A percentile compares a stretch with the other conserved stretches of the same genome.
phyloP scores from a whole-genome alignment of 2,329 filamentous ascomycete genomes.

The Achaetomium macrosporum region DNA sequence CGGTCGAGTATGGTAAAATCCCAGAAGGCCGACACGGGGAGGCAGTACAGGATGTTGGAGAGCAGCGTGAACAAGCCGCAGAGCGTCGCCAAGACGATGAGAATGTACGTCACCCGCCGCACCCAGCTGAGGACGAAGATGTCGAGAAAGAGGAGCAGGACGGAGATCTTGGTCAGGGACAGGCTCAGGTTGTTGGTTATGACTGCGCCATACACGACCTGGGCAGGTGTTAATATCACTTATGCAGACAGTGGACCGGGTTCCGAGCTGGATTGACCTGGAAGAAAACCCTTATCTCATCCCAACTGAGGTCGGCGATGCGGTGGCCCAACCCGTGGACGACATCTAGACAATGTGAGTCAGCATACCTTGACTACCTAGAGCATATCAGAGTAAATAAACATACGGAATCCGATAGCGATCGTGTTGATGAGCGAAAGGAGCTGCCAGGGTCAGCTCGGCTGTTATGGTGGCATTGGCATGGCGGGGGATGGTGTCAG shows the following conservation, averaged over 20 bases:
- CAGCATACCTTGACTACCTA: neutral
- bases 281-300: neutral
- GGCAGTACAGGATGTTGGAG: constrained; percentile 10
- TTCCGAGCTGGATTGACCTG: neutral
- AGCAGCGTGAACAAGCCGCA: constrained; percentile 1
- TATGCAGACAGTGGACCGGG: no score
- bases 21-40: constrained; percentile 9
- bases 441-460: neutral
- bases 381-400: neutral
- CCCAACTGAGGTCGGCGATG: neutral
- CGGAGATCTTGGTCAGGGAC: constrained; percentile 14
- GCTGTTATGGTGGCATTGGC: neutral
- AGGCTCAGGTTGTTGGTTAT: constrained; percentile 6
- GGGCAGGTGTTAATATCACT: neutral
- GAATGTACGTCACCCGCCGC: constrained; percentile 3
- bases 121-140: constrained; percentile 13
- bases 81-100: constrained; percentile 1
- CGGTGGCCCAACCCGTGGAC: constrained; percentile 9
- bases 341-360: constrained; percentile 2
- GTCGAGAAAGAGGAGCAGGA: constrained; percentile 15
- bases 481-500: neutral
- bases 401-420: neutral
- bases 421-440: neutral
- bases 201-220: constrained; percentile 5
- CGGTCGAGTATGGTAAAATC: neutral